Evolutionary conservation across 805 yeast species (phyloP), one percentile per base, ranked within the genome.

Genomic region (Kodamaea nitidulidarum): DNA sequence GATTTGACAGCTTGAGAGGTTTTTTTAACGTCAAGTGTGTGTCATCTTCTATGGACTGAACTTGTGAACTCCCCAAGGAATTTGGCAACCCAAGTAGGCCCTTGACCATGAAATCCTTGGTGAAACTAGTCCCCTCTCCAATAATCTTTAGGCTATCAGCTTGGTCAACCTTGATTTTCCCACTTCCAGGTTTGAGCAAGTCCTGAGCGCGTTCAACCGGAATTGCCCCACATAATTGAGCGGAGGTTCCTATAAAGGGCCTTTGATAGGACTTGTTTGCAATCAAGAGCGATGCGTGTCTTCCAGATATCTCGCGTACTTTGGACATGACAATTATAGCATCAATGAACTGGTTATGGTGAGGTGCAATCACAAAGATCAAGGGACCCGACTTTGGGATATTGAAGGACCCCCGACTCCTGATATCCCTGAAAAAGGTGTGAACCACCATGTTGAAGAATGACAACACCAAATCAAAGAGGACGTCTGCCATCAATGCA

Each of bases 181-280:
- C 72, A 4, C 39, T 44, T 7, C 53, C 61, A 4, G 48, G 42
- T 30, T 51, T 52, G 27, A 67, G 47, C 26, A 64, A 38, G 46
- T 67, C 73, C 40, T 66, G 73, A 4, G 73, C 67, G 32, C 73
- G 43, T 42, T 65, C 70, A 6, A 67, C 73, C 4, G 71, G 72
- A 17, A 65, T 65, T 15, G 68, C 63, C 7, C 63, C 52, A 17
- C 63, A 55, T 17, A 66, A 44, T 27, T 50, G 49, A 7, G 71
- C 61, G 8, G 53, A 41, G 3, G 56, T 38, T 15, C 72, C 73
- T 15, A 67, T 52, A 26, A 60, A 52, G 33, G 47, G 47, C 10
- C 56, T 41, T 21, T 65, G 45, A 46, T 57, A 65, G 3, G 70
- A 62, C 35, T 55, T 59, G 11, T 60, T 63, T 9, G 73, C 73